Evolutionary conservation across 495 filamentous ascomycete species (phyloP).

Genomic region (Annulohypoxylon maeteangense): DNA sequence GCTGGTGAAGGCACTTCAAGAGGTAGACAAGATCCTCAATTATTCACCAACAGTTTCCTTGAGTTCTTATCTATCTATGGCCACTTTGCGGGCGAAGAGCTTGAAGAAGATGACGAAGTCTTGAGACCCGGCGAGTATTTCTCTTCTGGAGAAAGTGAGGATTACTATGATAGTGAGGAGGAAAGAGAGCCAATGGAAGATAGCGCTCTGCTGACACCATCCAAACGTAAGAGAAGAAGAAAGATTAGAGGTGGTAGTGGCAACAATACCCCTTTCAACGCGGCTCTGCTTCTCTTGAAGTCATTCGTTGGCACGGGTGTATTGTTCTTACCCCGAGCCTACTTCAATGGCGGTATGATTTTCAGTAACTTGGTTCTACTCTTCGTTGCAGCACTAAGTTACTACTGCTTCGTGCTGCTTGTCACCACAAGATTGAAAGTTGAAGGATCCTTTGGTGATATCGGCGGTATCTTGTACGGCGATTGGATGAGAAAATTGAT

Average conservation of each 20-base stretch:
- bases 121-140: conserved; percentile 87
- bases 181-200: conserved; percentile 81
- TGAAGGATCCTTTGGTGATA: conserved; percentile 93
- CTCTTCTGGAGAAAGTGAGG: conserved; percentile 71
- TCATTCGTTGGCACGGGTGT: conserved; percentile 98
- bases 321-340: conserved; percentile 91
- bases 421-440: conserved; percentile 86
- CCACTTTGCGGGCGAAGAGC: conserved; percentile 95
- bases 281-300: conserved; percentile 86
- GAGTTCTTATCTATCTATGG: conserved; percentile 96
- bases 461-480: conserved; percentile 91
- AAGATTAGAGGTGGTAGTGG: conserved; percentile 77
- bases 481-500: conserved; percentile 89
- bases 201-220: conserved; percentile 80
- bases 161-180: conserved; percentile 64
- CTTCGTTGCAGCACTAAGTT: conserved; percentile 83
- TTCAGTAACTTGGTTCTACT: conserved; percentile 93
- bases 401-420: conserved; percentile 95
- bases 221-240: conserved; percentile 73
- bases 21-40: conserved; percentile 61
- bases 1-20: conserved; percentile 52
- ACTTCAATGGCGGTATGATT: conserved; percentile 95
- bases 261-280: conserved; percentile 75
- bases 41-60: conserved; percentile 90
- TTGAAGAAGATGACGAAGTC: conserved; percentile 94